A percentile compares a stretch with the other conserved stretches of the same genome.
These are phyloP conservation scores for Cutaneotrichosporon sp. DNA, from an alignment of 1,284 basidiomycete genomes.

Conservation along the genomic window DNA sequence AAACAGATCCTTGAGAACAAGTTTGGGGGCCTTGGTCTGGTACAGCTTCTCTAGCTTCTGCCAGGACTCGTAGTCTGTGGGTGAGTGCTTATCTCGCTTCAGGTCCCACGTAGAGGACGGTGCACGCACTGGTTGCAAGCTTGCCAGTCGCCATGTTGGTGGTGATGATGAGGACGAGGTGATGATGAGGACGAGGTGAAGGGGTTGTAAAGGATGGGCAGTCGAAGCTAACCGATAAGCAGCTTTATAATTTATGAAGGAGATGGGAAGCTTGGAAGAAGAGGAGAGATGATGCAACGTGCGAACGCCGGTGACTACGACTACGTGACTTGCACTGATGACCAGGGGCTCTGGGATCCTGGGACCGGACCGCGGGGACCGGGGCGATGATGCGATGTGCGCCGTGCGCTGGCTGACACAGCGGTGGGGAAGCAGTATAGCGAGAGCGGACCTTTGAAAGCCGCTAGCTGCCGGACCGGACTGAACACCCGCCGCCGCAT, in stretches of 20 bases:
- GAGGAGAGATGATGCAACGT: neutral
- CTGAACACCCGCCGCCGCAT: too few species aligned
- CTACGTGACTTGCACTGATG: neutral
- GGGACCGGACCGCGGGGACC: neutral
- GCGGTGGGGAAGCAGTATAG: too few species aligned
- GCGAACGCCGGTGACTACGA: neutral
- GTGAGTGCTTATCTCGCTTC: too few species aligned
- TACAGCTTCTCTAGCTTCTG: conserved; percentile 83
- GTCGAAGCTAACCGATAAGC: too few species aligned
- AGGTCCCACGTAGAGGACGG: too few species aligned
- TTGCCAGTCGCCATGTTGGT: conserved; percentile 41
- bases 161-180: neutral
- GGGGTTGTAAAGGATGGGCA: neutral
- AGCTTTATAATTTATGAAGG: too few species aligned
- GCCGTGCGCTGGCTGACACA: too few species aligned
- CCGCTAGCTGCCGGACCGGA: too few species aligned
- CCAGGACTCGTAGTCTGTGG: conserved; percentile 77
- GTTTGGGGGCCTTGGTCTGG: conserved; percentile 64
- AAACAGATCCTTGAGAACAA: conserved; percentile 88
- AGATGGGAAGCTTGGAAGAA: too few species aligned
- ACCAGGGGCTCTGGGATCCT: neutral
- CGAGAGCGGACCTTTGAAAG: too few species aligned
- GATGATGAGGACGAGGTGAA: neutral
- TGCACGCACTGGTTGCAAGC: conserved; percentile 41
- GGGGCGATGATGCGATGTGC: too few species aligned